A percentile compares a stretch with the other conserved stretches of the same genome.
phyloP scores from a whole-genome alignment of 345 rosid species.

The Kernera saxatilis region DNA sequence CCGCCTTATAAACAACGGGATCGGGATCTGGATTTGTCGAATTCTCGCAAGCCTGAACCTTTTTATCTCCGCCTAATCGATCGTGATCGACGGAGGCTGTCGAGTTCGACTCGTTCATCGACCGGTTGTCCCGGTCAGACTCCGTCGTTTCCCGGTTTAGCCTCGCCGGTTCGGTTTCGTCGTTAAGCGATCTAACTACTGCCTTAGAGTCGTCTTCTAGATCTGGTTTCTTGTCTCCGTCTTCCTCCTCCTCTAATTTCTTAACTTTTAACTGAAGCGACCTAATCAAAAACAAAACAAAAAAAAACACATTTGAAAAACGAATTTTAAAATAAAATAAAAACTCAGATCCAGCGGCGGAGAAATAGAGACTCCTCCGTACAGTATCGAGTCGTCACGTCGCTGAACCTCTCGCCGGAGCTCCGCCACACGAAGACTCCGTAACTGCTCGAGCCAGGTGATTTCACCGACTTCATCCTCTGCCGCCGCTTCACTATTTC shows the following conservation, averaged over 20 bases:
- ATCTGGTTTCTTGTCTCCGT: slow-evolving; percentile 25
- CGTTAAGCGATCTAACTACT: slow-evolving; percentile 3
- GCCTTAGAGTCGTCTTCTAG: slow-evolving; percentile 14
- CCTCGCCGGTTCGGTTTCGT: slow-evolving; percentile 5
- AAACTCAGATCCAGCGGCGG: slow-evolving; percentile 35
- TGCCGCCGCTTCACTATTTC: neutral
- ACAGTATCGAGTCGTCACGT: slow-evolving; percentile 62
- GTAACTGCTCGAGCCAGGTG: slow-evolving; percentile 60
- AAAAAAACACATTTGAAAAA: neutral
- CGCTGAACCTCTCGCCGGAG: slow-evolving; percentile 62
- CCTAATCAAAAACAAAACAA: slow-evolving; percentile 29
- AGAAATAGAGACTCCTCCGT: slow-evolving; percentile 22
- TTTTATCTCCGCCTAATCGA: neutral
- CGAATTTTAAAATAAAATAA: neutral
- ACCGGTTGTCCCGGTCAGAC: slow-evolving; percentile 54
- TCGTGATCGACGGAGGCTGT: slow-evolving; percentile 41
- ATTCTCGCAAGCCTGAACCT: slow-evolving; percentile 17
- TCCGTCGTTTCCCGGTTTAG: slow-evolving; percentile 27
- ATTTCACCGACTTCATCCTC: slow-evolving; percentile 25
- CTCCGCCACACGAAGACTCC: slow-evolving; percentile 55
- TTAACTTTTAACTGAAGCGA: slow-evolving; percentile 35
- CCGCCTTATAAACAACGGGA: slow-evolving; percentile 34
- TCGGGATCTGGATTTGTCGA: slow-evolving; percentile 27
- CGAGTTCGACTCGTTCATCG: slow-evolving; percentile 73
- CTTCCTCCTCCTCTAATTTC: slow-evolving; percentile 30